These are phyloP conservation scores for Flaveria floridana DNA, from an alignment of 140 eudicot species.

Conservation along the genomic window DNA sequence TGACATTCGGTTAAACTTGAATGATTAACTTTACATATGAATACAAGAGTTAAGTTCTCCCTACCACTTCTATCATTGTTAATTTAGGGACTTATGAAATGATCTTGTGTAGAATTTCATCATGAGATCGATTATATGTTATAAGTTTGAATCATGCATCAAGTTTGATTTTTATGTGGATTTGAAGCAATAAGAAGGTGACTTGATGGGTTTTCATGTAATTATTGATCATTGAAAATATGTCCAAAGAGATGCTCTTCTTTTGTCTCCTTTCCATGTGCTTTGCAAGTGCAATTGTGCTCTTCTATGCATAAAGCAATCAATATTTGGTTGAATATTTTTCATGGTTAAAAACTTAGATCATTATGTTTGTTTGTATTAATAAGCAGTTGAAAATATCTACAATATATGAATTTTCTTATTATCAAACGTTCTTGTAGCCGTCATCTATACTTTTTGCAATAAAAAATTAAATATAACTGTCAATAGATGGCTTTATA, in stretches of 20 bases:
- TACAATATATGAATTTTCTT: background rate
- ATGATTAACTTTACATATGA: background rate
- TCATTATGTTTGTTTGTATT: constrained; percentile 12
- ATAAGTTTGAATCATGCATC: background rate
- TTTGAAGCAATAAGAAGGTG: constrained; percentile 25
- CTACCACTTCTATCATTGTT: background rate
- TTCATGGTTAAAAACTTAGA: constrained; percentile 14
- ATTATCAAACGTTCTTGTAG: background rate
- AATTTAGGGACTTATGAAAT: constrained; percentile 16
- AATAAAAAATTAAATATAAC: too few species aligned
- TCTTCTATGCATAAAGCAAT: constrained; percentile 29
- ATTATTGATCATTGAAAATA: constrained; percentile 35
- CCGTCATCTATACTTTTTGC: background rate
- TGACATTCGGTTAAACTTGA: background rate
- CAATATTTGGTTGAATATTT: constrained; percentile 26
- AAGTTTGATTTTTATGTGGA: constrained; percentile 13
- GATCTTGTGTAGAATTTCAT: constrained; percentile 4
- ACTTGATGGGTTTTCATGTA: constrained; percentile 29
- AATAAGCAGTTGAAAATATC: background rate
- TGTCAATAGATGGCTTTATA: background rate
- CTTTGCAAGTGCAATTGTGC: constrained; percentile 35
- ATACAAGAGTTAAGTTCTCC: background rate
- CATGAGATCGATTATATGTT: background rate
- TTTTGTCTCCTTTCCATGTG: constrained; percentile 23
- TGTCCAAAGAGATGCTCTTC: constrained; percentile 33